Evolutionary conservation across 2,329 filamentous ascomycete species (phyloP).

Genomic region (Colletotrichum salicis): DNA sequence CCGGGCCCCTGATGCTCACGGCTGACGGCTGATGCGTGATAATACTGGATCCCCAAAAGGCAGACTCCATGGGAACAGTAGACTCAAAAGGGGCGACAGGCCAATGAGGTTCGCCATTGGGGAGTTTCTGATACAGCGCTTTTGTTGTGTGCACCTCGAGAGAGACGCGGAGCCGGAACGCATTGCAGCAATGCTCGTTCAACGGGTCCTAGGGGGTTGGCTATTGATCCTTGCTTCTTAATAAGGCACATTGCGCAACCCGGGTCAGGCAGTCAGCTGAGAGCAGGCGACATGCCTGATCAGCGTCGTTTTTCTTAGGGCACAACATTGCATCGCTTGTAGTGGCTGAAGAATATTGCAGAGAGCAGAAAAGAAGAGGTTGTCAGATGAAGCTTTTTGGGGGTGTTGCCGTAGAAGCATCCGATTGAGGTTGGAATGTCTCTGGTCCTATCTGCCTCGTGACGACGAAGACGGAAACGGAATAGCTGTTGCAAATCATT

Average conservation of each 20-base stretch:
- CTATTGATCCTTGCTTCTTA: constrained; percentile 22
- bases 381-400: constrained; percentile 18
- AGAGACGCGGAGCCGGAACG: not conserved
- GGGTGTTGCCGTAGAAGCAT: not conserved
- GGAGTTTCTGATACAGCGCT: constrained; percentile 23
- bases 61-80: constrained; percentile 12
- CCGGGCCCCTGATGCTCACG: constrained; percentile 10
- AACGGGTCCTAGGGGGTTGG: not conserved
- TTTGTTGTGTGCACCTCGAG: not conserved
- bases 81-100: constrained; percentile 14
- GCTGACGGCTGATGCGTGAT: constrained; percentile 16
- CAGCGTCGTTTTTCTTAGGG: not conserved
- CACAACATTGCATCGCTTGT: not conserved
- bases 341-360: not conserved
- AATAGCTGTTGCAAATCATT: not conserved
- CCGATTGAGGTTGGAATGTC: constrained; percentile 9
- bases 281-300: constrained; percentile 25
- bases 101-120: constrained; percentile 22
- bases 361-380: not conserved
- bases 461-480: not conserved
- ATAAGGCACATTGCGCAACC: constrained; percentile 21
- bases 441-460: constrained; percentile 7
- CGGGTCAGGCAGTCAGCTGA: not conserved
- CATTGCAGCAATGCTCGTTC: constrained; percentile 13
- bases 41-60: constrained; percentile 14